Percentiles rank a stretch among this genome's conserved stretches.
Conservation (phyloP, 139 green algal species). For the Edaphochlamys debaryana region DNA sequence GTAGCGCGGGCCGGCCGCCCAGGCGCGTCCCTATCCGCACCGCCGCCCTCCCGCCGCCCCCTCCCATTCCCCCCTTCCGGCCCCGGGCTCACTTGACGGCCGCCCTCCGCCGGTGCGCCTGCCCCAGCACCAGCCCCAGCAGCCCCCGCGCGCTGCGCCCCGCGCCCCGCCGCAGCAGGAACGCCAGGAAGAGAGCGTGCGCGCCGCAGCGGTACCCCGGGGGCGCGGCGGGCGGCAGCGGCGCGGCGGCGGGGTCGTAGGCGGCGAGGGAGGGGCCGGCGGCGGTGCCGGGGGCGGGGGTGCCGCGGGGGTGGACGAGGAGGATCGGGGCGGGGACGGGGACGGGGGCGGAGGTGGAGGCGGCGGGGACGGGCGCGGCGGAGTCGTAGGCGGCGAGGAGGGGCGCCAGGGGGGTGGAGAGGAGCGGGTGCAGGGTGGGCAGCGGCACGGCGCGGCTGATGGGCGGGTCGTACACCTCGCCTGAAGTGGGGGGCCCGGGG, state of each 20-base stretch:
- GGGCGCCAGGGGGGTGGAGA: constrained; percentile 18
- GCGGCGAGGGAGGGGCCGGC: no score
- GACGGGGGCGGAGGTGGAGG: no score
- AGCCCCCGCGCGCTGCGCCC: neutral
- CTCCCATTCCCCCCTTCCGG: neutral
- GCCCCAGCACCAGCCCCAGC: constrained; percentile 31
- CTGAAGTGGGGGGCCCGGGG: neutral
- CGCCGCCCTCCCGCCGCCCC: no score
- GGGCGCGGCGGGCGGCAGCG: neutral
- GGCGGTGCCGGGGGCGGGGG: no score
- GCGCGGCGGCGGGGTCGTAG: no score
- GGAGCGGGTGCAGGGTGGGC: constrained; percentile 7
- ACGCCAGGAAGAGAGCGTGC: constrained; percentile 34
- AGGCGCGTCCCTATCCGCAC: no score
- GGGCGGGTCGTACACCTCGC: constrained; percentile 40
- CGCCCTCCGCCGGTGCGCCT: constrained; percentile 13
- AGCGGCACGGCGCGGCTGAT: constrained; percentile 34
- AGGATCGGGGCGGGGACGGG: no score
- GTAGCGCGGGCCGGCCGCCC: no score
- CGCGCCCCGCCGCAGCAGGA: constrained; percentile 23
- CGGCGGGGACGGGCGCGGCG: neutral
- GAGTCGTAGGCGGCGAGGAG: constrained; percentile 35
- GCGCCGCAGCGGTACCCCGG: neutral
- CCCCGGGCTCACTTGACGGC: constrained; percentile 18
- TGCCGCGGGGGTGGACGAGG: no score